phyloP scores from a whole-genome alignment of 2,329 filamentous ascomycete species.

The Colletotrichum sp. region DNA sequence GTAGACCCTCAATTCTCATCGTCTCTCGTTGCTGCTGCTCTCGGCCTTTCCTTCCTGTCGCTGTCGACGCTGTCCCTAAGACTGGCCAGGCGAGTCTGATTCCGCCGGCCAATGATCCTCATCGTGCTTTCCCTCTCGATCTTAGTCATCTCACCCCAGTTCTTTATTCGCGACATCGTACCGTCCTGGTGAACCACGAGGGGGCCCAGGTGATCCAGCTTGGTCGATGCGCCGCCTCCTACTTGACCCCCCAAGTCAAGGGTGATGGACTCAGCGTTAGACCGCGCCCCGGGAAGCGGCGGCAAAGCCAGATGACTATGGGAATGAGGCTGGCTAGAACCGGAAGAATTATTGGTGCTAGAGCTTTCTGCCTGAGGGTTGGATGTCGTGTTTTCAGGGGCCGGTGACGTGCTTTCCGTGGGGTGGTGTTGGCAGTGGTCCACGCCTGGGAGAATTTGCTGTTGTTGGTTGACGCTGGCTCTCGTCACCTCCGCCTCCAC shows the following conservation, averaged over 20 bases:
- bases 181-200: constrained; percentile 78
- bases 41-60: constrained; percentile 25
- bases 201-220: constrained; percentile 73
- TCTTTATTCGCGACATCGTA: constrained; percentile 71
- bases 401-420: constrained; percentile 20
- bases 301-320: constrained; percentile 12
- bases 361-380: background rate
- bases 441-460: background rate
- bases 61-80: constrained; percentile 39
- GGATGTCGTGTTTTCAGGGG: constrained; percentile 18
- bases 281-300: constrained; percentile 9
- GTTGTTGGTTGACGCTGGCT: background rate
- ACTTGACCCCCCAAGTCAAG: constrained; percentile 35
- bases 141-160: constrained; percentile 75
- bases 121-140: constrained; percentile 71
- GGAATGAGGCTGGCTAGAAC: constrained; percentile 16
- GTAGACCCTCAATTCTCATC: background rate
- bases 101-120: constrained; percentile 70
- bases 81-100: constrained; percentile 64
- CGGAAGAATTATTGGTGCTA: background rate
- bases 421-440: constrained; percentile 15
- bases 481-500: background rate
- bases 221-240: constrained; percentile 42
- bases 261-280: constrained; percentile 18
- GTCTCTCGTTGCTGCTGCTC: background rate